Evolutionary conservation across 441 rosid genomes (phyloP), one percentile per base, ranked within the genome.

Genomic region (Raphanus hybrid): DNA sequence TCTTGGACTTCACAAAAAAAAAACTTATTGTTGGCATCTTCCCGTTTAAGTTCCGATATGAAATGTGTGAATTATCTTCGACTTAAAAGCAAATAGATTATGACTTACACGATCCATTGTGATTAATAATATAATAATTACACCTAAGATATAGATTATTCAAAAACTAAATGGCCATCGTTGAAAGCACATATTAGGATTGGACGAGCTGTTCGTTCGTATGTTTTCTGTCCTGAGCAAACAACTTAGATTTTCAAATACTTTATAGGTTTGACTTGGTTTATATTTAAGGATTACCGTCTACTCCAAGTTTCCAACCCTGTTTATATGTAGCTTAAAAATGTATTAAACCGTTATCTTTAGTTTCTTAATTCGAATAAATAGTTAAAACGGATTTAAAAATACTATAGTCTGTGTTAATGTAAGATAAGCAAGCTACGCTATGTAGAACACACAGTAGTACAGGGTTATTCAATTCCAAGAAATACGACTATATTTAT

Each of bases 81-180:
- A 67, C 18, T 63, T 67, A 35, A 62, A 78, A 78, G 81, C 74
- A 50, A 67, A 48, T 54, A 29, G 34, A 35, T 68, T 73, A 73
- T 68, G 69, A 68, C 63, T 67, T 60, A 71, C 63, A 64, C 39
- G 72, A 65, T 41, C 72, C 14, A 65, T 59, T 71, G 76, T 66
- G 43, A 71, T 52, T 57, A 71, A 54, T 32, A n/a, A 37, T 23
- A n/a, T 18, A 2, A n/a, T 64, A 16, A 37, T 59, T 15, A 75
- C 43, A 35, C 29, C 11, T 5, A 7, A 76, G 26, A 63, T 1
- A 41, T 10, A 58, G 9, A 45, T 45, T 67, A 75, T 8, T 67
- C 50, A 37, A 26, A 59, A 67, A 67, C 54, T 59, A 3, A 32
- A 67, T 58, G 15, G 52, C 27, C 5, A 8, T 63, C 23, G 14